Evolutionary conservation across 768 basidiomycete species (phyloP).

Genomic region (Asterophora lycoperdoides): DNA sequence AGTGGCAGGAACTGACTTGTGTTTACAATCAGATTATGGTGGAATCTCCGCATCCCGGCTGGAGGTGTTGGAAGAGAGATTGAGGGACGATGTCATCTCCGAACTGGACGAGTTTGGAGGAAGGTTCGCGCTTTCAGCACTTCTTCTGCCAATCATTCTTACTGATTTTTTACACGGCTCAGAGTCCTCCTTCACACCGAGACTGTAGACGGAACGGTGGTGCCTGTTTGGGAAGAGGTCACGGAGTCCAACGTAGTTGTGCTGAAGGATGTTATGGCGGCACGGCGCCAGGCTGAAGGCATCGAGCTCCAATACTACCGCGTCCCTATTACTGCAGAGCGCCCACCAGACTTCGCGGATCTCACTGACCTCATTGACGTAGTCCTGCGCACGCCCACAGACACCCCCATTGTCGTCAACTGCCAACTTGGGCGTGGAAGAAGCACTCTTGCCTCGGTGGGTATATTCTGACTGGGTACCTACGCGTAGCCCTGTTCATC

Average conservation of each 20-base stretch:
- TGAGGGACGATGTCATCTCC: constrained; percentile 81
- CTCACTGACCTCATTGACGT: constrained; percentile 76
- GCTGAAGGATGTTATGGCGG: constrained; percentile 84
- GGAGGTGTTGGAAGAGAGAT: constrained; percentile 68
- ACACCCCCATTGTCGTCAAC: constrained; percentile 86
- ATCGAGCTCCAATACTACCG: constrained; percentile 74
- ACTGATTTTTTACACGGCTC: neutral
- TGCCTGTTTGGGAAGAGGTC: constrained; percentile 95
- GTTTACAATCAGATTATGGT: no score
- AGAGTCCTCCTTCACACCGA: constrained; percentile 90
- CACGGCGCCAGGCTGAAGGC: constrained; percentile 41
- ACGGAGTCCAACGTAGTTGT: constrained; percentile 66
- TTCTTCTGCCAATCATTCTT: neutral
- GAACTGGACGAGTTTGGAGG: constrained; percentile 85
- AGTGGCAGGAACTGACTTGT: no score
- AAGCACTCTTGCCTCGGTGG: constrained; percentile 84
- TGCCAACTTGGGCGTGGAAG: constrained; percentile 93
- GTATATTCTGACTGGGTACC: constrained; percentile 17
- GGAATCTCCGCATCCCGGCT: no score
- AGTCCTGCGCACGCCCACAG: constrained; percentile 61
- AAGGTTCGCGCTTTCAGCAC: constrained; percentile 43
- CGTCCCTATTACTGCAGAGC: constrained; percentile 92
- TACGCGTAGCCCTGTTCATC: neutral
- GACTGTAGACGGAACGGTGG: constrained; percentile 77
- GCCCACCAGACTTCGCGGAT: constrained; percentile 69